Evolutionary conservation across 2,329 filamentous ascomycete species (phyloP).

Genomic region (Trichoderma koningiopsis): DNA sequence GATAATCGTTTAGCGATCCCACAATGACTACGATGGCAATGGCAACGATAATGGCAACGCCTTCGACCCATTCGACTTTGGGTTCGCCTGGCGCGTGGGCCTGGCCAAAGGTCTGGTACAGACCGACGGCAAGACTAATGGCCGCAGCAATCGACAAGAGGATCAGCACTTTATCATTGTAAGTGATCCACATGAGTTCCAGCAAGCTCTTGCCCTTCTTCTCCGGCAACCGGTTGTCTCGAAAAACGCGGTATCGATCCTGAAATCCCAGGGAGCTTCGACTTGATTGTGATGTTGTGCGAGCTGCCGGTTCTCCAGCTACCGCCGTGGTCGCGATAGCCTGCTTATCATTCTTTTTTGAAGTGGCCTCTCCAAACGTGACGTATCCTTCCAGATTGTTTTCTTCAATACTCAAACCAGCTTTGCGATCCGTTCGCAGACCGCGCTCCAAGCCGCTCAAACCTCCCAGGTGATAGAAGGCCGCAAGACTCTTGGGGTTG

Average conservation of each 20-base stretch:
- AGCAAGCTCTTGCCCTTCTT: constrained; percentile 74
- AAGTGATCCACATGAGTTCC: constrained; percentile 78
- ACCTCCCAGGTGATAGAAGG: constrained; percentile 80
- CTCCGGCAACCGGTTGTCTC: constrained; percentile 71
- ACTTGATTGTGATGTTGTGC: background rate
- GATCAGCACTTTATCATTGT: constrained; percentile 80
- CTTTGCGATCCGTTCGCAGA: constrained; percentile 68
- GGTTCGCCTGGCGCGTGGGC: constrained; percentile 54
- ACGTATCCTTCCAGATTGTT: constrained; percentile 63
- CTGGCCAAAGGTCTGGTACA: constrained; percentile 73
- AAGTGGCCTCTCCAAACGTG: constrained; percentile 70
- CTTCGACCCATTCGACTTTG: constrained; percentile 76
- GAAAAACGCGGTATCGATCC: constrained; percentile 71
- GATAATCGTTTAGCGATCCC: constrained; percentile 76
- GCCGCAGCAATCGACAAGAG: constrained; percentile 70
- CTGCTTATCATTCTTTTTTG: constrained; percentile 40
- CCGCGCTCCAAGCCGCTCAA: constrained; percentile 77
- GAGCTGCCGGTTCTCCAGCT: background rate
- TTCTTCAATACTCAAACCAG: constrained; percentile 80
- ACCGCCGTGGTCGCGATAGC: constrained; percentile 36
- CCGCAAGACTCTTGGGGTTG: constrained; percentile 83
- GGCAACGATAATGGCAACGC: constrained; percentile 79
- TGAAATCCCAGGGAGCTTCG: constrained; percentile 28
- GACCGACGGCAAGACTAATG: constrained; percentile 71
- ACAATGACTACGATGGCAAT: constrained; percentile 77